Base-by-base conservation (phyloP, 2,329 filamentous ascomycete species). In the Escovopsis sp. region DNA sequence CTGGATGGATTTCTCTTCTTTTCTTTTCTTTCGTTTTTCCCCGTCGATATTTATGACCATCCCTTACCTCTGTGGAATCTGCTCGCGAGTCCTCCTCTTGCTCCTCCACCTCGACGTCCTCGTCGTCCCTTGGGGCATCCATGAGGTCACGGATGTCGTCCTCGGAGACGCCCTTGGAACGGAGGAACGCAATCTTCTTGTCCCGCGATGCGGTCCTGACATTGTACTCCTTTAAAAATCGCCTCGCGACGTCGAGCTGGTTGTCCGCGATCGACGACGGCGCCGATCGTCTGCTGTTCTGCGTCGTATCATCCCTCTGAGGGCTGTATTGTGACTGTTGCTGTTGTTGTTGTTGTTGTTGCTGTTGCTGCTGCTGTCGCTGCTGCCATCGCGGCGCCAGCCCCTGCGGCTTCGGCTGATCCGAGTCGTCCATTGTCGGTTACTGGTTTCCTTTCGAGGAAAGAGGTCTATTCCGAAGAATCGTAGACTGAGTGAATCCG, bases 131-230 rank as follows among this genome's bases (percentile, higher is more conserved):
- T 37, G 23, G 45, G 42, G 60, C 54, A 4, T 49, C 56, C 12
- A 94, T 62, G 7, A 94, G 66, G 40, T 67, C 65, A 50, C 84
- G 66, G 47, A 94, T 85, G 47, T 89, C 77, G 30, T 71, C 67
- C 4, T 72, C 64, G 4, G 63, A 64, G 7, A 94, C 65, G 4
- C 85, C 85, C 59, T 95, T 95, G 40, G 75, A 75, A 54, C 79
- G 72, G 2, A 95, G 65, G 51, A 94, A 94, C 7, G 74, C 72
- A 18, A 73, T 67, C 64, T 94, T 94, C 60, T 77, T 80, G 43
- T 85, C 80, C 37, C 70, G 69, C 0, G 81, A 69, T 32, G 81
- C 77, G 59, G 80, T 66, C 45, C 73, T 76, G 44, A 94, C 83
- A 18, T 71, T 68, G 7, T 83, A 77, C 46, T 93, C 81, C 40